Evolutionary conservation across 2,329 filamentous ascomycete genomes (phyloP), one percentile per base, ranked within the genome.

Genomic region (Phoma sp.): DNA sequence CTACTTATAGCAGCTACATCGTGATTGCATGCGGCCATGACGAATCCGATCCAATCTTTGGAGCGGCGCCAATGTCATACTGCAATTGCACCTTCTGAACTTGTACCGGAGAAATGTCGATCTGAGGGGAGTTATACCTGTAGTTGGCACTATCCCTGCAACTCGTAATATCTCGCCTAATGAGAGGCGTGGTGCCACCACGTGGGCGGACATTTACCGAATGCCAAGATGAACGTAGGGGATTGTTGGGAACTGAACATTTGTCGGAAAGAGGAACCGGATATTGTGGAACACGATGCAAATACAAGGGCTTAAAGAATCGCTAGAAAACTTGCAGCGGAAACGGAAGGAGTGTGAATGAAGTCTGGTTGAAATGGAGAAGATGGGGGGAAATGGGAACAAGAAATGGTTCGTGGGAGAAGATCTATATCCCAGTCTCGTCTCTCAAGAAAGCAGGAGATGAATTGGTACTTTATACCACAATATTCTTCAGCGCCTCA

Each of bases 401-500:
- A n/a, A n/a, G n/a, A n/a, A n/a, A n/a, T n/a, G n/a, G n/a, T n/a
- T n/a, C n/a, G n/a, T n/a, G n/a, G n/a, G n/a, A n/a, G n/a, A n/a
- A n/a, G n/a, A n/a, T n/a, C n/a, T n/a, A n/a, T n/a, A n/a, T n/a
- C n/a, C n/a, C n/a, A n/a, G n/a, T n/a, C n/a, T n/a, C n/a, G n/a
- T n/a, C n/a, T n/a, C n/a, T n/a, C n/a, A n/a, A n/a, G n/a, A n/a
- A n/a, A n/a, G n/a, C n/a, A n/a, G n/a, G n/a, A n/a, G n/a, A n/a
- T n/a, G n/a, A n/a, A n/a, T n/a, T n/a, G n/a, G n/a, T 26, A 10
- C 15, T 7, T 34, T 43, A 57, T 2, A 53, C 48, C 10, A 36
- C 42, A 7, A 60, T 53, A n/a, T 32, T 48, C 42, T 57, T 53
- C 39, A 68, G 23, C 11, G 40, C 60, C 42, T 70, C 56, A 17